These are phyloP conservation scores for Ajuga chamaepitys DNA, from an alignment of 257 asterid genomes.

Conservation along the genomic window DNA sequence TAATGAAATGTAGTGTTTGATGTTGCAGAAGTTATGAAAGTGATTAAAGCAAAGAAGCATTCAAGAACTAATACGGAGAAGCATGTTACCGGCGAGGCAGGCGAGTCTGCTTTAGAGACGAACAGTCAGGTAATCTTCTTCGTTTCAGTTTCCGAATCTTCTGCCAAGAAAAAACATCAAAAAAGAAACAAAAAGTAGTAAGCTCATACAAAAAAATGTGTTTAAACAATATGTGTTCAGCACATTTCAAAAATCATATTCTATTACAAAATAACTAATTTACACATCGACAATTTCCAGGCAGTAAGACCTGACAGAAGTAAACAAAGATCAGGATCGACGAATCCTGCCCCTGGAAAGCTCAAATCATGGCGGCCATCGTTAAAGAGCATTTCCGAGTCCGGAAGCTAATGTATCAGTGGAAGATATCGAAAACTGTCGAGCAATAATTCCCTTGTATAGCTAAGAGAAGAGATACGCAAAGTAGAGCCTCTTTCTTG, in stretches of 20 bases:
- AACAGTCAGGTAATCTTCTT: constrained; percentile 24
- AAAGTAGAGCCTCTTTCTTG: constrained; percentile 13
- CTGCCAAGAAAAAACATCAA: too few relatives aligned
- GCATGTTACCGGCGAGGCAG: constrained; percentile 20
- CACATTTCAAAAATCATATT: background rate
- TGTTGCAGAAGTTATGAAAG: constrained; percentile 79
- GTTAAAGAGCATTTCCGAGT: constrained; percentile 53
- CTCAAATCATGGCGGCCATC: constrained; percentile 64
- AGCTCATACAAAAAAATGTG: too few relatives aligned
- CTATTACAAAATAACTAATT: background rate
- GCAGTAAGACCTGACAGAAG: constrained; percentile 28
- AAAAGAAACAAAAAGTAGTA: background rate
- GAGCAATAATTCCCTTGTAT: constrained; percentile 23
- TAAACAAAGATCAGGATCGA: constrained; percentile 24
- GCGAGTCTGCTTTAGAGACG: constrained; percentile 10
- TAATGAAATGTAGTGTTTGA: background rate
- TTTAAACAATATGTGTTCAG: background rate
- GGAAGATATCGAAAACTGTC: constrained; percentile 1
- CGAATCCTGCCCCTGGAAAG: constrained; percentile 23
- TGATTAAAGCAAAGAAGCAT: constrained; percentile 67
- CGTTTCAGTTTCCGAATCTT: background rate
- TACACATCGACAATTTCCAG: constrained; percentile 22
- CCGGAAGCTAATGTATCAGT: constrained; percentile 20
- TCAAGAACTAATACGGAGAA: constrained; percentile 48
- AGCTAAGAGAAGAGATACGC: constrained; percentile 14